Conservation (phyloP, 352 stramenopile species). For the Pelagophyceae sp. region DNA sequence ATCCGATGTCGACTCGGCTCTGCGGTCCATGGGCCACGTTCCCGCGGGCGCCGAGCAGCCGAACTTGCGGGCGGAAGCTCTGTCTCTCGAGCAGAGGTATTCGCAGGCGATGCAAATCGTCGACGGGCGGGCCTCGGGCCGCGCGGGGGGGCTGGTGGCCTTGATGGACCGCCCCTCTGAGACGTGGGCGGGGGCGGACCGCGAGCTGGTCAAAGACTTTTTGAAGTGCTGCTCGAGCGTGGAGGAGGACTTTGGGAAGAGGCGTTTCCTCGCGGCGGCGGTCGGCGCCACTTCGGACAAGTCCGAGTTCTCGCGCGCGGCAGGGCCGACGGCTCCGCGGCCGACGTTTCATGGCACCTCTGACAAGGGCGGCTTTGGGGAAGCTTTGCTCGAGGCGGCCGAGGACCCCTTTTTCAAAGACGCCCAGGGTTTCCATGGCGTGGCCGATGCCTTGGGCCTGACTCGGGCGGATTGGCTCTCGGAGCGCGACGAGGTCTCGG, state of each 20-base stretch:
- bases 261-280: neutral
- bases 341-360: neutral
- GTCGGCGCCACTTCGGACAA: neutral
- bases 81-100: neutral
- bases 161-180: too few species aligned
- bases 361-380: too few species aligned
- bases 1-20: neutral
- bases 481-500: conserved; percentile 38
- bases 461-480: neutral
- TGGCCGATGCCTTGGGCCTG: neutral
- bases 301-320: too few species aligned
- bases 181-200: too few species aligned
- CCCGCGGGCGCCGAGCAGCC: neutral
- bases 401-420: neutral
- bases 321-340: neutral
- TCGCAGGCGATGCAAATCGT: neutral
- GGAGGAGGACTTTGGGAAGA: neutral
- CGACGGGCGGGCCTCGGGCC: neutral
- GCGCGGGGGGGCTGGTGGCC: neutral
- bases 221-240: neutral
- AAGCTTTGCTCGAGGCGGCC: neutral
- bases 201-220: too few species aligned
- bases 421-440: neutral
- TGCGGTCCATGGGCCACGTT: neutral
- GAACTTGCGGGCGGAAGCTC: neutral